Base-by-base conservation (phyloP, 1,284 basidiomycete species). In the Cyathus olla region DNA sequence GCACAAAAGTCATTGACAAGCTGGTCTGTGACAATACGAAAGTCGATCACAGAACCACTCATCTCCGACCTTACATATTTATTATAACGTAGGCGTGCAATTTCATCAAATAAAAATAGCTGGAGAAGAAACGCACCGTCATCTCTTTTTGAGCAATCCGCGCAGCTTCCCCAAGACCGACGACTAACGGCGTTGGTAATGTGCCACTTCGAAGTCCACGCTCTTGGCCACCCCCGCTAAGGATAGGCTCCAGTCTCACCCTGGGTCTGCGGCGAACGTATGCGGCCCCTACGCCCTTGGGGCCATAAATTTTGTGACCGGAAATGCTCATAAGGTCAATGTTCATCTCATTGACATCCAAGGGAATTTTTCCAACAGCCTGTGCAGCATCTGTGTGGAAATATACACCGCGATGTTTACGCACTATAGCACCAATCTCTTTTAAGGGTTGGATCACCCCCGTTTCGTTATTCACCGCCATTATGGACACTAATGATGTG, bases 381-480 rank as follows among this genome's bases (percentile, higher is more conserved):
- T 99, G 98, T 0, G 98, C 98, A 21, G 95, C 97, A 77, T 99
- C 98, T 24, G 98, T 97, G 81, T 99, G 98, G 85, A 99, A 93
- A 78, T 96, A 93, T 17, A 98, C 88, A 13, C 95, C 94, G 70
- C 96, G 90, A 76, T 95, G 87, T 77, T 94, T 90, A 74, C 91
- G 89, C 55, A 95, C 77, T 29, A 98, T 86, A 4, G 89, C 87
- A 26, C 97, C 97, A 66, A 99, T 99, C 78, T 99, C 96, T 75
- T 94, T 94, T 64, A 99, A 87, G 1, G 98, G 98, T 76, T 99
- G 98, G 64, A 99, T 98, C 63, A 99, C 97, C 52, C 98, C 98
- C 8, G 97, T 99, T 83, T 99, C 98, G 81, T 99, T 99, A 84
- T 99, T 99, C 64, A 99, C 97, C 3, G 95, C 90, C 98, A 99